These are phyloP conservation scores for Penicillium nucicola DNA, from an alignment of 495 filamentous ascomycete genomes.

Conservation along the genomic window DNA sequence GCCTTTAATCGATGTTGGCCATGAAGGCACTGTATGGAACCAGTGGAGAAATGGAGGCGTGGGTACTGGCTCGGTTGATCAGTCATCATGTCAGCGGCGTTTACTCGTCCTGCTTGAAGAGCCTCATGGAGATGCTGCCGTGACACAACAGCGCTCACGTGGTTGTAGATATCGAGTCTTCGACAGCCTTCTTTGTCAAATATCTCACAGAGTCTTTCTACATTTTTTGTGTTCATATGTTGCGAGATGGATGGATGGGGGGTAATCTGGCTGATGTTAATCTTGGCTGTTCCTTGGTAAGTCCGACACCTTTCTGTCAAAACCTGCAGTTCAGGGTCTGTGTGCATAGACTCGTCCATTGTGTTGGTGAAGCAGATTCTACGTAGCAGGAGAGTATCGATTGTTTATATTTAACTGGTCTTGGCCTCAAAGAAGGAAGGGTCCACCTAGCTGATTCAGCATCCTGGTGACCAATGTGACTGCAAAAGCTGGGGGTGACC, in stretches of 20 bases:
- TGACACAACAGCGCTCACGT: slow-evolving; percentile 25
- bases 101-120: slow-evolving; percentile 3
- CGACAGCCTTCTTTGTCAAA: slow-evolving; percentile 22
- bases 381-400: background rate
- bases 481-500: background rate
- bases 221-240: slow-evolving; percentile 14
- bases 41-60: slow-evolving; percentile 4
- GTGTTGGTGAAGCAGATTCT: background rate
- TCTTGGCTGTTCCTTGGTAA: slow-evolving; percentile 16
- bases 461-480: background rate
- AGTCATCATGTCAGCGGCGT: slow-evolving; percentile 4
- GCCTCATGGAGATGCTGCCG: slow-evolving; percentile 11
- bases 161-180: slow-evolving; percentile 19
- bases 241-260: slow-evolving; percentile 7
- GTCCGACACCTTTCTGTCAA: slow-evolving; percentile 4
- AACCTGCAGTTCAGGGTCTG: slow-evolving; percentile 1
- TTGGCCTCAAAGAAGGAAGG: background rate
- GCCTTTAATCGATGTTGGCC: slow-evolving; percentile 33
- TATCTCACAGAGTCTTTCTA: slow-evolving; percentile 22
- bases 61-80: slow-evolving; percentile 2
- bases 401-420: background rate
- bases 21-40: slow-evolving; percentile 28
- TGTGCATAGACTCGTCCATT: slow-evolving; percentile 7
- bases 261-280: slow-evolving; percentile 18
- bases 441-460: slow-evolving; percentile 2